phyloP scores from a whole-genome alignment of 1,284 basidiomycete genomes.

The Ustilago tritici region DNA sequence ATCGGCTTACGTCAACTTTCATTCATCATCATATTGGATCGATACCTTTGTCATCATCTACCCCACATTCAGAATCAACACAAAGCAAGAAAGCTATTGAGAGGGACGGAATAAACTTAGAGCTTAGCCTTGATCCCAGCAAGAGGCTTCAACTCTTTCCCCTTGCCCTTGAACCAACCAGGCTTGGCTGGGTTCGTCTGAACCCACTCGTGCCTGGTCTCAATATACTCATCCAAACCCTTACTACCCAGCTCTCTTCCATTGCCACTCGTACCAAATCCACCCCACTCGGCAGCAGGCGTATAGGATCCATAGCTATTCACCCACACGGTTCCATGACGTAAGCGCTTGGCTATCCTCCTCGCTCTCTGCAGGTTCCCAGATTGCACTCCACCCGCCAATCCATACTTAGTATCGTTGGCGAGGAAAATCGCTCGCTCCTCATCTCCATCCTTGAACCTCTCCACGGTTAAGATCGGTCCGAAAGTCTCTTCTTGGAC shows the following conservation, averaged over 20 bases:
- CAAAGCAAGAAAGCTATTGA: not conserved
- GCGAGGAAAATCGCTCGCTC: slow-evolving; percentile 61
- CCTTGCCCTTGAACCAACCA: slow-evolving; percentile 65
- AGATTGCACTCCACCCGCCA: slow-evolving; percentile 67
- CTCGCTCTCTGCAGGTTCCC: slow-evolving; percentile 55
- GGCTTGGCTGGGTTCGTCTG: slow-evolving; percentile 59
- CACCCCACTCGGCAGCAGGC: slow-evolving; percentile 68
- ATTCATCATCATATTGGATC: too few relatives aligned
- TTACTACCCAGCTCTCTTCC: slow-evolving; percentile 67
- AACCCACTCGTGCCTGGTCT: slow-evolving; percentile 65
- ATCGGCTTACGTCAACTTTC: too few relatives aligned
- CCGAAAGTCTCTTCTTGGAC: slow-evolving; percentile 69
- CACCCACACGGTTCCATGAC: slow-evolving; percentile 68
- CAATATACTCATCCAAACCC: slow-evolving; percentile 68
- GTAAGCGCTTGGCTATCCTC: slow-evolving; percentile 61
- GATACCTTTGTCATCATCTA: too few relatives aligned
- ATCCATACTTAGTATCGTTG: slow-evolving; percentile 69
- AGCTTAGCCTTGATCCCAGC: slow-evolving; percentile 27
- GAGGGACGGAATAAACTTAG: not conserved
- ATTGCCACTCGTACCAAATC: slow-evolving; percentile 67
- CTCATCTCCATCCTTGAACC: slow-evolving; percentile 67
- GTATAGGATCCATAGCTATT: slow-evolving; percentile 68
- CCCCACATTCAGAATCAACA: too few relatives aligned
- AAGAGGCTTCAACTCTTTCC: slow-evolving; percentile 19
- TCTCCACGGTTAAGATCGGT: slow-evolving; percentile 68